phyloP scores from a whole-genome alignment of 164 flowering plant species.

The Aristolochia contorta region DNA sequence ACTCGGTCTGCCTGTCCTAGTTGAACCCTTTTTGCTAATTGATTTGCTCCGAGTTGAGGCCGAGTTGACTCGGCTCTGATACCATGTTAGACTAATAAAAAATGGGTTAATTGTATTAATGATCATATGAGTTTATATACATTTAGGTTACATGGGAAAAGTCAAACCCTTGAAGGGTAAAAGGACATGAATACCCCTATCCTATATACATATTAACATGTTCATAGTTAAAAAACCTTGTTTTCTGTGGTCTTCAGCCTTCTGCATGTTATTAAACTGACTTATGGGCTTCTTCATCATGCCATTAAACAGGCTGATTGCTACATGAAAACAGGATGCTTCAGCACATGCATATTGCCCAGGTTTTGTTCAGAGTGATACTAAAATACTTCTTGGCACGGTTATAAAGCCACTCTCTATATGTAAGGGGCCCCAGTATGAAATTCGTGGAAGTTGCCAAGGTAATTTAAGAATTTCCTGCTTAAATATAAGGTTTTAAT shows the following conservation, averaged over 20 bases:
- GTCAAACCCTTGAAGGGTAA: no score
- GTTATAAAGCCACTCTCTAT: neutral
- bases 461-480: neutral
- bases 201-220: no score
- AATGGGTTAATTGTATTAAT: no score
- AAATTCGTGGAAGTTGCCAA: neutral
- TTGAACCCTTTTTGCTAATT: no score
- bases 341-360: neutral
- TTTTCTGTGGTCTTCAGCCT: neutral
- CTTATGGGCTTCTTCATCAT: neutral
- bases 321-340: neutral
- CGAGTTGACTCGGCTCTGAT: no score
- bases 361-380: neutral
- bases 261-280: neutral
- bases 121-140: no score
- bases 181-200: no score
- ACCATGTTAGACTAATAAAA: no score
- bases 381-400: neutral
- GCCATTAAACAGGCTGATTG: neutral
- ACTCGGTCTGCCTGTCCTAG: no score
- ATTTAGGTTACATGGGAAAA: no score
- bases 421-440: neutral
- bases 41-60: no score
- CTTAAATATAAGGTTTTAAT: no score
- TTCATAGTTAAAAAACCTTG: neutral